phyloP scores from a whole-genome alignment of 169 alveolate species.

The Plasmodium gonderi region DNA sequence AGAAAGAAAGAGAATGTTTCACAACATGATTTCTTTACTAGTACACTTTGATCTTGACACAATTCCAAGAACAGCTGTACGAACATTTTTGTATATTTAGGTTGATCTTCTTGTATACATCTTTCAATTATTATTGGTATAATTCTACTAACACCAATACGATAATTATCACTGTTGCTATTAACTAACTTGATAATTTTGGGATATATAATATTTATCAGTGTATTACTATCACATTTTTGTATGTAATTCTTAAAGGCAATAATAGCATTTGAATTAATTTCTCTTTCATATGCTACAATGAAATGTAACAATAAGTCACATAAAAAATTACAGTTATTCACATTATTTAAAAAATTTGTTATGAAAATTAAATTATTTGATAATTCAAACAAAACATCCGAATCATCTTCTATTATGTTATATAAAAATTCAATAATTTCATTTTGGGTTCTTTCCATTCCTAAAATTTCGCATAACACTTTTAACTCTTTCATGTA shows the following conservation, averaged over 20 bases:
- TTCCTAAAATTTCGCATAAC: conserved; percentile 56
- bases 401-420: conserved; percentile 68
- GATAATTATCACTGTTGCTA: conserved; percentile 73
- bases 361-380: conserved; percentile 44
- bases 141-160: conserved; percentile 69
- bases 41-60: conserved; percentile 67
- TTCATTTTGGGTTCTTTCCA: conserved; percentile 56
- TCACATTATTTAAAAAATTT: conserved; percentile 33
- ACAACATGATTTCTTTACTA: conserved; percentile 75
- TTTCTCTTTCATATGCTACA: conserved; percentile 60
- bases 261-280: conserved; percentile 39
- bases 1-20: conserved; percentile 52
- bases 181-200: conserved; percentile 19
- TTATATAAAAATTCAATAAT: conserved; percentile 66
- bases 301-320: conserved; percentile 51
- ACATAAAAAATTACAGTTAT: conserved; percentile 35
- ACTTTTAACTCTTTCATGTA: conserved; percentile 46
- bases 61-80: conserved; percentile 37
- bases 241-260: conserved; percentile 63
- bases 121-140: conserved; percentile 52
- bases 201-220: conserved; percentile 42
- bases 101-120: conserved; percentile 49
- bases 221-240: conserved; percentile 37
- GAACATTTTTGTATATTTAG: conserved; percentile 7
- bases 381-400: conserved; percentile 51